These are phyloP conservation scores for Spizellomyces punctatus DNA, from an alignment of 192 early-diverging fungal species.

Conservation along the genomic window DNA sequence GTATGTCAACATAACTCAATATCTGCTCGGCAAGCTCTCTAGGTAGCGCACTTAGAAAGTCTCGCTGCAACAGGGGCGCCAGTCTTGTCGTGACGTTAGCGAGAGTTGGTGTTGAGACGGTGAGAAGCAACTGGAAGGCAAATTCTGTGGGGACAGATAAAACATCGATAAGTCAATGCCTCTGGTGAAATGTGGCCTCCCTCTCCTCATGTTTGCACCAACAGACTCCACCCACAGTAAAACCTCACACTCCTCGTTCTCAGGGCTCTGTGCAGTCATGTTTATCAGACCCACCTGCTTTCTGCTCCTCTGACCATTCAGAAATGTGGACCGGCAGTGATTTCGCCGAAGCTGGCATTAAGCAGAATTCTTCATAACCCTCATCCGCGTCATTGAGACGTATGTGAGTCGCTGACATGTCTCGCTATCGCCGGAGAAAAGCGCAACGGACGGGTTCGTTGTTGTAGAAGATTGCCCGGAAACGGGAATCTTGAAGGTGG, in stretches of 20 bases:
- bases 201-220: too few species aligned
- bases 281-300: conserved; percentile 1
- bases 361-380: conserved; percentile 11
- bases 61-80: conserved; percentile 55
- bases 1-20: conserved; percentile 46
- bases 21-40: conserved; percentile 74
- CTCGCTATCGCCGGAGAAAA: too few species aligned
- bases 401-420: too few species aligned
- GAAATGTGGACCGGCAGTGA: background rate
- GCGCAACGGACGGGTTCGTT: too few species aligned
- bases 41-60: conserved; percentile 63
- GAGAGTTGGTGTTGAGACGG: conserved; percentile 51
- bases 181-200: background rate
- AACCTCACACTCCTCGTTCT: too few species aligned
- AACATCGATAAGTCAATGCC: background rate
- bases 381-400: background rate
- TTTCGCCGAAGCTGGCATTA: background rate
- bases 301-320: conserved; percentile 20
- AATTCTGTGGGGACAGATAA: conserved; percentile 38
- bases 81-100: conserved; percentile 46
- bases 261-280: too few species aligned
- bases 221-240: too few species aligned
- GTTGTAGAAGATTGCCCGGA: too few species aligned
- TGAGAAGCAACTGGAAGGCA: conserved; percentile 58
- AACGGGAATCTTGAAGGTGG: too few species aligned